These are phyloP conservation scores for Galerina sulciceps DNA, from an alignment of 768 basidiomycete genomes.

Conservation along the genomic window DNA sequence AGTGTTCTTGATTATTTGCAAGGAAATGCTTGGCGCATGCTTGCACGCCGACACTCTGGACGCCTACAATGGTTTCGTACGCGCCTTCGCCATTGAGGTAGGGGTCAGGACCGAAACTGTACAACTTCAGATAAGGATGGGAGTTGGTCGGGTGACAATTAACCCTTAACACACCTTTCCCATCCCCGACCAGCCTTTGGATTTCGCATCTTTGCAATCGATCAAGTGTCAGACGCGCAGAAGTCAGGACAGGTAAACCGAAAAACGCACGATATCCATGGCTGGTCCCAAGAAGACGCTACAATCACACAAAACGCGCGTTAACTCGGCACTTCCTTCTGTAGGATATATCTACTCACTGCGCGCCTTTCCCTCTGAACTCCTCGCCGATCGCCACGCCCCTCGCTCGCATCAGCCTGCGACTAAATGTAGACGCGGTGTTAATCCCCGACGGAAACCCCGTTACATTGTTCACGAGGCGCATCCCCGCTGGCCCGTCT, in stretches of 20 bases:
- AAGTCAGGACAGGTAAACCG: background rate
- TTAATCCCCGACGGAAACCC: constrained; percentile 66
- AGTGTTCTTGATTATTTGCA: constrained; percentile 56
- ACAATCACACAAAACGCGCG: background rate
- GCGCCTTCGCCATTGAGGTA: constrained; percentile 66
- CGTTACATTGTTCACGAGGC: constrained; percentile 46
- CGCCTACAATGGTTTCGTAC: constrained; percentile 60
- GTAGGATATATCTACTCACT: constrained; percentile 30
- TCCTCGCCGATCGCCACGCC: constrained; percentile 70
- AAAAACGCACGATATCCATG: constrained; percentile 52
- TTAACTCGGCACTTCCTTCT: background rate
- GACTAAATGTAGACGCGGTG: constrained; percentile 54
- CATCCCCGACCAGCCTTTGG: constrained; percentile 54
- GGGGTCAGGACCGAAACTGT: constrained; percentile 62
- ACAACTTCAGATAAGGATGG: background rate
- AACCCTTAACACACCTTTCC: constrained; percentile 41
- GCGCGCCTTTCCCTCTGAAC: constrained; percentile 69
- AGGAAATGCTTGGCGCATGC: constrained; percentile 61
- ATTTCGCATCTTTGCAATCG: constrained; percentile 46
- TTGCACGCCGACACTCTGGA: constrained; percentile 64
- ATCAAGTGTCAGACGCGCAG: background rate
- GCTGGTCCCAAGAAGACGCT: constrained; percentile 57
- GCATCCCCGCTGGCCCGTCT: constrained; percentile 52
- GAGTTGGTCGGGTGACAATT: background rate
- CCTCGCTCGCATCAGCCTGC: constrained; percentile 64